phyloP scores from a whole-genome alignment of 345 rosid genomes.

The Lenwebbia sp. region DNA sequence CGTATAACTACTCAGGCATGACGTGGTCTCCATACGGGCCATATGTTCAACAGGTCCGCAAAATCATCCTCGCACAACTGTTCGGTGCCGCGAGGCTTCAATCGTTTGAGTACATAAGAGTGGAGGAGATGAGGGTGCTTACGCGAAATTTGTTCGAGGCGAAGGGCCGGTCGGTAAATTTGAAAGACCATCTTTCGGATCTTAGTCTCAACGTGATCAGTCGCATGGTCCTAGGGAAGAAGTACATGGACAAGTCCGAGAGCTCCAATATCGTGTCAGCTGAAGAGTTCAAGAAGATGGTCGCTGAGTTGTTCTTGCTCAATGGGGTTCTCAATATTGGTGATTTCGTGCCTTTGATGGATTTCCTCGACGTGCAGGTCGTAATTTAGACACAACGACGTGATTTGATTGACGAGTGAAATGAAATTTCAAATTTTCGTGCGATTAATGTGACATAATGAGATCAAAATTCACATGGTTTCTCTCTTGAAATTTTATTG shows the following conservation, averaged over 20 bases:
- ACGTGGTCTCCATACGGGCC: conserved; percentile 46
- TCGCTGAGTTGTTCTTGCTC: conserved; percentile 32
- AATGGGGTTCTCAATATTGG: conserved; percentile 6
- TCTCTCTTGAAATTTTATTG: neutral
- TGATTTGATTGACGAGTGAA: neutral
- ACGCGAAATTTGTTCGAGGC: neutral
- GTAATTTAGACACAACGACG: neutral
- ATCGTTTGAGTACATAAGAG: conserved; percentile 34
- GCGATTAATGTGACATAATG: too few species aligned
- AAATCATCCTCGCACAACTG: conserved; percentile 33
- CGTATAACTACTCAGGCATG: conserved; percentile 36
- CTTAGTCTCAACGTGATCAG: conserved; percentile 21
- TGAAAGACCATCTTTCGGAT: neutral
- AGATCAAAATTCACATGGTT: neutral
- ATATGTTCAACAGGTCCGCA: conserved; percentile 42
- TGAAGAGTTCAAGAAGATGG: conserved; percentile 37
- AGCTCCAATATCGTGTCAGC: conserved; percentile 13
- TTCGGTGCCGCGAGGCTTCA: conserved; percentile 35
- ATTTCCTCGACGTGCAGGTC: conserved; percentile 1
- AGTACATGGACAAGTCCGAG: conserved; percentile 13
- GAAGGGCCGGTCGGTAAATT: neutral
- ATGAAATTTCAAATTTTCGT: neutral
- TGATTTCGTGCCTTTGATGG: conserved; percentile 8
- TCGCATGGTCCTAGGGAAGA: conserved; percentile 47
- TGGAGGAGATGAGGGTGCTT: conserved; percentile 22